phyloP scores from a whole-genome alignment of 768 basidiomycete genomes.

The Grammothele lineata region DNA sequence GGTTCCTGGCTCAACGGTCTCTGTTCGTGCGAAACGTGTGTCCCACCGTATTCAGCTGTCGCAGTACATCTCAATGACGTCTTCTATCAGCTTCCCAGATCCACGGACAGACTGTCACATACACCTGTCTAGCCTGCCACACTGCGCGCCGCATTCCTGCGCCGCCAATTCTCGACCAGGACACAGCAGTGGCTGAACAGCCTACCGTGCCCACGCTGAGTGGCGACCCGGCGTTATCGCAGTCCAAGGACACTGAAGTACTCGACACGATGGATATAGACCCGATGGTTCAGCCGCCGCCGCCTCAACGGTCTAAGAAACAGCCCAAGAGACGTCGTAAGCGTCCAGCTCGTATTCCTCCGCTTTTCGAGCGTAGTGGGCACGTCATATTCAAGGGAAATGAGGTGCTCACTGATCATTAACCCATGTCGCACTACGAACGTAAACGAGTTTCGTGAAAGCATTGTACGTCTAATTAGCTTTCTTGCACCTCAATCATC shows the following conservation, averaged over 20 bases:
- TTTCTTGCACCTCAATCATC: no score
- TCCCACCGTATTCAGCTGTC: background rate
- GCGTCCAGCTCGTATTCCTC: constrained; percentile 39
- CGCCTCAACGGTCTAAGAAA: no score
- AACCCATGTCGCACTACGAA: no score
- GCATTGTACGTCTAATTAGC: no score
- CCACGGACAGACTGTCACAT: constrained; percentile 53
- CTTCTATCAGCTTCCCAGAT: constrained; percentile 33
- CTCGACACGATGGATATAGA: no score
- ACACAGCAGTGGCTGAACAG: background rate
- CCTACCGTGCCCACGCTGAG: background rate
- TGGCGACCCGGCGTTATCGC: background rate
- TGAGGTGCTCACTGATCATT: no score
- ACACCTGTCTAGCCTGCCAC: constrained; percentile 58
- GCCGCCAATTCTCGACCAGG: constrained; percentile 38
- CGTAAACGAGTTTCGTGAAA: no score
- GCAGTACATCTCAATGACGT: background rate
- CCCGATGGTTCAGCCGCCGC: no score
- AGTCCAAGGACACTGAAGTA: background rate
- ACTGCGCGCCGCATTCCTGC: constrained; percentile 63
- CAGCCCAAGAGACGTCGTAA: background rate
- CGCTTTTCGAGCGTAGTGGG: constrained; percentile 59
- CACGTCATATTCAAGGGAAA: constrained; percentile 69
- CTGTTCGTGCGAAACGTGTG: constrained; percentile 64
- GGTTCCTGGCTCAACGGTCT: constrained; percentile 62